Evolutionary conservation across 2,329 filamentous ascomycete genomes (phyloP), one percentile per base, ranked within the genome.

Genomic region (Fusarium sp.): DNA sequence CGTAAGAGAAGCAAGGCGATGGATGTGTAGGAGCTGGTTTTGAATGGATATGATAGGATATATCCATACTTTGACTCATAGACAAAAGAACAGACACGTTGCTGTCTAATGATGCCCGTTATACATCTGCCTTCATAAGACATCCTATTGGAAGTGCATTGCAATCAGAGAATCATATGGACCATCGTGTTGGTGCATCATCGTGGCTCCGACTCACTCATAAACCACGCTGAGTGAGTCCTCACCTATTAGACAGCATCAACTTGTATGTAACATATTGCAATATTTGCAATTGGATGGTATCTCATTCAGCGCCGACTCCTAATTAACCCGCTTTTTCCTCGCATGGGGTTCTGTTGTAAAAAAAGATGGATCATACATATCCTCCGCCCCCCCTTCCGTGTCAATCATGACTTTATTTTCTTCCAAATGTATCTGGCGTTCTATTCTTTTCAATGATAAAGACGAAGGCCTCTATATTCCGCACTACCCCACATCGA

Each of bases 281-380:
- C 57, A 55, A 40, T n/a, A 64, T 64, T 61, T 71, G 63, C 58
- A 71, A 71, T 71, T 66, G 24, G 47, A 66, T 65, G 69, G 69
- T 71, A 71, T 71, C 69, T 71, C 58, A 61, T 67, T 65, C 69
- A 65, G 66, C 67, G 68, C 69, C 68, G 65, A 71, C 69, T 70
- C 69, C 68, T 67, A 62, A 31, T 25, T 58, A 60, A 60, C 68
- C 67, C 68, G 63, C 65, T 65, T 63, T 58, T 70, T 43, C 64
- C 56, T 66, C 54, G 58, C 52, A 65, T 62, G 63, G 58, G 65
- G 55, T 64, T 60, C 52, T 64, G 39, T 53, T 56, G 46, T 45
- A 64, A 68, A 70, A 19, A 19, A 69, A 65, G 45, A 67, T 55
- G 52, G 66, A 65, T 61, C 48, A 55, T 65, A 7, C 47, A 54